phyloP scores from a whole-genome alignment of 257 asterid genomes.

The Pogostemon cablin region DNA sequence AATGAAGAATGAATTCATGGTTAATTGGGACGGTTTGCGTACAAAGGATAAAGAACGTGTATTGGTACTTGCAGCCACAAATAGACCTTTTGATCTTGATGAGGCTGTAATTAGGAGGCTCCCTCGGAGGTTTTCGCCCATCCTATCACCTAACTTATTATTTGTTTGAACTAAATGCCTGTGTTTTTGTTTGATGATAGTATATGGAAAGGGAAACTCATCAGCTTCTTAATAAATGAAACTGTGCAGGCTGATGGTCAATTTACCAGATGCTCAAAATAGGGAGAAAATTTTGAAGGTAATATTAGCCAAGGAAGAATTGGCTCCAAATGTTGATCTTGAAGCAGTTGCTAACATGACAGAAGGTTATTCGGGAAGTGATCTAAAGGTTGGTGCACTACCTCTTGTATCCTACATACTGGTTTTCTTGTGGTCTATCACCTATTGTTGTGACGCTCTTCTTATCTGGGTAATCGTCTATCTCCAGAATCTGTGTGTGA shows the following conservation, averaged over 20 bases:
- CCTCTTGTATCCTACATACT: not conserved
- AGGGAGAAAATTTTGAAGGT: constrained; percentile 71
- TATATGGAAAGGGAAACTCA: not conserved
- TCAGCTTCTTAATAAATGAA: not conserved
- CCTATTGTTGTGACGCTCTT: constrained; percentile 12
- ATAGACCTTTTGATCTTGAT: constrained; percentile 93
- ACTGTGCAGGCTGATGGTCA: constrained; percentile 80
- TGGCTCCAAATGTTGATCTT: constrained; percentile 61
- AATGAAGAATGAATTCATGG: constrained; percentile 96
- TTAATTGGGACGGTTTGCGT: constrained; percentile 93
- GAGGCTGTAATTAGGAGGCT: constrained; percentile 98
- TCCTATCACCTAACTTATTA: constrained; percentile 22
- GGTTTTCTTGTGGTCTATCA: not conserved
- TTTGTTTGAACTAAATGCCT: not conserved
- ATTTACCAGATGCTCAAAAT: constrained; percentile 79
- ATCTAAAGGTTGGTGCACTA: constrained; percentile 73
- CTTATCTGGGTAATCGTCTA: constrained; percentile 12
- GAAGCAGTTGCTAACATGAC: constrained; percentile 85
- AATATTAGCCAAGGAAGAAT: constrained; percentile 76
- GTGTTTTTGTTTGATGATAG: constrained; percentile 1
- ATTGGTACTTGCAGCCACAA: constrained; percentile 91
- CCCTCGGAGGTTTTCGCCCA: constrained; percentile 63
- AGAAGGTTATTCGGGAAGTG: constrained; percentile 93
- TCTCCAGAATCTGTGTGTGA: constrained; percentile 66
- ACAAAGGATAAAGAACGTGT: constrained; percentile 95